A percentile compares a stretch with the other conserved stretches of the same genome.
phyloP scores from a whole-genome alignment of 1,139 yeast genomes.

The Zygoascus hellenicus region DNA sequence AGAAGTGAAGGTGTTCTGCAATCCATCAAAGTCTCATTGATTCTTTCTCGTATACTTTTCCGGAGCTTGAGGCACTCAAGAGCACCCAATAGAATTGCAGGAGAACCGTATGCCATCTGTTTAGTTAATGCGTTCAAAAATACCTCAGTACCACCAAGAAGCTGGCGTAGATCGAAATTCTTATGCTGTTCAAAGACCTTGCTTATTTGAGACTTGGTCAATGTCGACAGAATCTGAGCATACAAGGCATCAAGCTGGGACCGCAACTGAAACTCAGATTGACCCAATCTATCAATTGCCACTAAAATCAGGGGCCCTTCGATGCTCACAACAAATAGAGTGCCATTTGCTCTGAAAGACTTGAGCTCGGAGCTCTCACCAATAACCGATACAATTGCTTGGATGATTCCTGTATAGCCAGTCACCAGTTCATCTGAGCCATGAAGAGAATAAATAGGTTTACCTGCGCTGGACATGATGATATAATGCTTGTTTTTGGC shows the following conservation, averaged over 20 bases:
- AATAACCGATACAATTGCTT: slow-evolving; percentile 60
- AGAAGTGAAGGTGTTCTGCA: slow-evolving; percentile 44
- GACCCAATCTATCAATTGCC: slow-evolving; percentile 59
- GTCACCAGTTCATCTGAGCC: slow-evolving; percentile 67
- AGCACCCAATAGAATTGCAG: slow-evolving; percentile 55
- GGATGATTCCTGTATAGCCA: slow-evolving; percentile 62
- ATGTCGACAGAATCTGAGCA: slow-evolving; percentile 70
- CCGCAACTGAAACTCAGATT: slow-evolving; percentile 48
- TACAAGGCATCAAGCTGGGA: slow-evolving; percentile 71
- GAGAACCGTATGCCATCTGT: slow-evolving; percentile 48
- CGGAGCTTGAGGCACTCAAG: slow-evolving; percentile 52
- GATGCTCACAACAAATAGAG: slow-evolving; percentile 56
- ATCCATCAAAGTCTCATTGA: slow-evolving; percentile 41
- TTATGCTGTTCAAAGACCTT: slow-evolving; percentile 65
- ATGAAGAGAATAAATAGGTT: slow-evolving; percentile 79
- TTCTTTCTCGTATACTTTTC: slow-evolving; percentile 41
- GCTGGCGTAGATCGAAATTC: slow-evolving; percentile 75
- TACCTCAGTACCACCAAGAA: slow-evolving; percentile 59
- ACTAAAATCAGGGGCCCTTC: slow-evolving; percentile 68
- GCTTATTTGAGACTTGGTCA: slow-evolving; percentile 68
- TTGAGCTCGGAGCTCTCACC: slow-evolving; percentile 14
- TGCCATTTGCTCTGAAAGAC: slow-evolving; percentile 32
- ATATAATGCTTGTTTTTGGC: slow-evolving; percentile 61
- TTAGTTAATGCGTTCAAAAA: slow-evolving; percentile 59
- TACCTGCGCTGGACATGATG: slow-evolving; percentile 85